Evolutionary conservation across 2,329 filamentous ascomycete genomes (phyloP), one percentile per base, ranked within the genome.

Genomic region (Aschersonia sp.): DNA sequence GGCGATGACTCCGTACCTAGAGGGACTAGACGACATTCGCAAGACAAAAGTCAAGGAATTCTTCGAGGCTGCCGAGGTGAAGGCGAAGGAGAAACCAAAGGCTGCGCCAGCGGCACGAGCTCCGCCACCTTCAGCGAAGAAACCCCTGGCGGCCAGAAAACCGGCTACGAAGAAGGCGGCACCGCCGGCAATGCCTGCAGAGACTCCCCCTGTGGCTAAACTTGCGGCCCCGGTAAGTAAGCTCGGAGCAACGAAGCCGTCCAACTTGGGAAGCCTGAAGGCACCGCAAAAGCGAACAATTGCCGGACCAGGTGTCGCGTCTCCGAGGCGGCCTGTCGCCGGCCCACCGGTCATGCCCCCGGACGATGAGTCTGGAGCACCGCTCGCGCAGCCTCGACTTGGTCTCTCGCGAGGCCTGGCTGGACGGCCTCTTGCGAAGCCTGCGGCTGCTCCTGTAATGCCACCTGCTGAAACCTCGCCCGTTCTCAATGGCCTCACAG

Each of bases 1-100:
- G 49, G 86, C 86, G 46, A 98, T 98, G 92, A 87, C 84, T 42
- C 84, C 87, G 7, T 85, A 94, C 61, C 69, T 98, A 12, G 90
- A 95, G 53, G 87, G 87, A 4, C 72, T 98, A 3, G 92, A 98
- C 60, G 92, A 98, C 30, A 97, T 97, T 54, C 79, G 89, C 51
- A 97, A 95, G 68, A 84, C 74, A 52, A 98, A 95, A 65, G 85
- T 97, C 62, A 95, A 94, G 68, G 92, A 98, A 62, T 97, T 80
- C 62, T 85, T 81, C 50, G 85, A 90, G 48, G 73, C 76, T 1
- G 68, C 68, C 11, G 66, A 69, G 51, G 68, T 70, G 9, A 71
- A 70, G 55, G 67, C 67, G 43, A 70, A 70, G 55, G 68, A 71
- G 44, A 94, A 94, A 66, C 90, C 90, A 1, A 95, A 95, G 68